Base-by-base conservation (phyloP, 768 basidiomycete genomes). In the Podaxis sp. region DNA sequence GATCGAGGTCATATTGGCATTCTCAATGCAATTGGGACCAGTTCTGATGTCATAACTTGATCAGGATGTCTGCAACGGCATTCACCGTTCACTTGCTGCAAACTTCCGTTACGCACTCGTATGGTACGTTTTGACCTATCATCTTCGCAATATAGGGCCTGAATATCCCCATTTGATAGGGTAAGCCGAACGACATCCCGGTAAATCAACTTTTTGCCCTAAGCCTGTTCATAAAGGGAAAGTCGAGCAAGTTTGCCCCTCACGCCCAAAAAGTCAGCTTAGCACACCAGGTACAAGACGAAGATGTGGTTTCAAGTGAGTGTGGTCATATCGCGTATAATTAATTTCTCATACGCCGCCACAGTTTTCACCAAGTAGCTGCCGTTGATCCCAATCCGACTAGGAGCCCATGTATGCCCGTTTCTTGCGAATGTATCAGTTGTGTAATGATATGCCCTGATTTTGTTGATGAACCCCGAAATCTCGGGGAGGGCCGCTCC, bases 61-160 rank as follows among this genome's bases (percentile, higher is more conserved):
- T 27, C 63, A 92, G 90, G 85, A 87, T 68, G 94, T 96, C 17
- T 98, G 96, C 75, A 89, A 94, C 70, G 92, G 93, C 54, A 92
- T 97, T 54, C 96, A 97, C 76, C 84, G 94, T 58, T 92, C 92
- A 17, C 81, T 99, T 17, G 91, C 89, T 2, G 79, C 89, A 1
- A 94, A 98, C 71, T 97, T 98, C 81, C 90, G 93, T 64, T 97
- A 96, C 74, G 95, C 87, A 8, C 86, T 98, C 61, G 91, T 98
- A 56, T 99, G 96, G 92, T 92, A 62, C 27, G 61, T 50, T 47
- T 27, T 17, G 15, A 22, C 11, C 41, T 11, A 40, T 13, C 25
- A 37, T 36, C 13, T n/a, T 3, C 1, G n/a, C 11, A 4, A 19
- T 19, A 37, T 41, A 6, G 9, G 11, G 6, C 11, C 22, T 62